phyloP scores from a whole-genome alignment of 306 rosid genomes.

The Sophora flavescens region DNA sequence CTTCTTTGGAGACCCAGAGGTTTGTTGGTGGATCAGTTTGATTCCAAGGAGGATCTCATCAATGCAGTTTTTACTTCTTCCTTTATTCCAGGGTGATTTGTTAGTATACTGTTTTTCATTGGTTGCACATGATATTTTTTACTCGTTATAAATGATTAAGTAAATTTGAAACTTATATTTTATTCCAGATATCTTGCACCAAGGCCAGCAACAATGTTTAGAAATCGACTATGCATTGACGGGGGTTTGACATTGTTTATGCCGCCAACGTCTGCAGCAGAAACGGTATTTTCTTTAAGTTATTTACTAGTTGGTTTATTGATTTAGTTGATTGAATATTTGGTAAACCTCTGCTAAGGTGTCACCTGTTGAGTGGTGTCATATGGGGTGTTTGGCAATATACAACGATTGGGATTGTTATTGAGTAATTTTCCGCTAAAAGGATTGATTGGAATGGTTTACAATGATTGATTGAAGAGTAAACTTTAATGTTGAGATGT shows the following conservation, averaged over 20 bases:
- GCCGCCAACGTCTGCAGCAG: conserved; percentile 94
- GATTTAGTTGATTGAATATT: background rate
- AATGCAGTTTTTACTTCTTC: conserved; percentile 96
- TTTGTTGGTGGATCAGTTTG: conserved; percentile 89
- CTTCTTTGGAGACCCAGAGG: conserved; percentile 96
- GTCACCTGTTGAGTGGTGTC: background rate
- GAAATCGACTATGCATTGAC: conserved; percentile 89
- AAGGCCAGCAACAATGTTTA: conserved; percentile 84
- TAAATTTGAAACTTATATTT: conserved; percentile 21
- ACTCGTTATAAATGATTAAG: conserved; percentile 2
- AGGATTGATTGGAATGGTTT: background rate
- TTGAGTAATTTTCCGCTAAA: background rate
- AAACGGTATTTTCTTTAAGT: conserved; percentile 65
- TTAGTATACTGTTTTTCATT: conserved; percentile 42
- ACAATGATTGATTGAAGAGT: conserved; percentile 8
- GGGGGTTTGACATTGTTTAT: conserved; percentile 96
- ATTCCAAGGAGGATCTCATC: conserved; percentile 97
- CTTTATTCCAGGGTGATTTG: conserved; percentile 95
- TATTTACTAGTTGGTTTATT: conserved; percentile 9
- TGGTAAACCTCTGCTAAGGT: conserved; percentile 18
- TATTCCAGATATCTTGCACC: conserved; percentile 87
- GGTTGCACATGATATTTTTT: conserved; percentile 36
- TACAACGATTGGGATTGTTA: no score
- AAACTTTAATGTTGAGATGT: conserved; percentile 9
- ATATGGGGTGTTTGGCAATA: no score